A percentile compares a stretch with the other conserved stretches of the same genome.
Evolutionary conservation across 2,329 filamentous ascomycete species (phyloP).

Genomic region (Pseudogymnoascus sp.): DNA sequence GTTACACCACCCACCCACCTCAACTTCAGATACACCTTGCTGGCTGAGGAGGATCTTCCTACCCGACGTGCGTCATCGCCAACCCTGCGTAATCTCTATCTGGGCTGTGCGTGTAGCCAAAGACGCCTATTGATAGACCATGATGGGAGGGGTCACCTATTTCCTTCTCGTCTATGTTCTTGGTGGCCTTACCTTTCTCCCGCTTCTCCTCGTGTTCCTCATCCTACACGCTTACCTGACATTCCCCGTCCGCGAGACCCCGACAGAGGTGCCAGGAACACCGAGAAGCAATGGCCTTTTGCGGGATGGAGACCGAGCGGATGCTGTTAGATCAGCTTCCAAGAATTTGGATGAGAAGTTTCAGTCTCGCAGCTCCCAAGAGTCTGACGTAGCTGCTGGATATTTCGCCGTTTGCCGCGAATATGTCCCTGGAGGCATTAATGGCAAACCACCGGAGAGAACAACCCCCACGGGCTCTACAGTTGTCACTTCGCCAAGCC

Average conservation of each 20-base stretch:
- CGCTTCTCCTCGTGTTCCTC: constrained; percentile 27
- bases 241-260: constrained; percentile 44
- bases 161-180: constrained; percentile 5
- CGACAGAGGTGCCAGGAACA: constrained; percentile 28
- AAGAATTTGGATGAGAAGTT: constrained; percentile 52
- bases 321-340: constrained; percentile 53
- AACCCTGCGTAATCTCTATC: neutral
- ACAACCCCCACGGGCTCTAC: constrained; percentile 69
- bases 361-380: constrained; percentile 47
- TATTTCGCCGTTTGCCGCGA: constrained; percentile 95
- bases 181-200: constrained; percentile 6
- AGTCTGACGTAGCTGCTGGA: constrained; percentile 74
- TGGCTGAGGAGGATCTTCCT: neutral
- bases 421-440: constrained; percentile 84
- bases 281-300: constrained; percentile 38
- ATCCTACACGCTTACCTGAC: constrained; percentile 62
- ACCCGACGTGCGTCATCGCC: neutral
- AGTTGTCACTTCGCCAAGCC: constrained; percentile 70
- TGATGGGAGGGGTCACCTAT: constrained; percentile 7
- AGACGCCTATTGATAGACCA: constrained; percentile 4
- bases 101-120: neutral
- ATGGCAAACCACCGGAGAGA: constrained; percentile 84
- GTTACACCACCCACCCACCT: neutral
- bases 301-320: constrained; percentile 56
- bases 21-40: constrained; percentile 7